Base-by-base conservation (phyloP, 225 moss, liverwort and hornwort genomes). In the Neckera pumila region DNA sequence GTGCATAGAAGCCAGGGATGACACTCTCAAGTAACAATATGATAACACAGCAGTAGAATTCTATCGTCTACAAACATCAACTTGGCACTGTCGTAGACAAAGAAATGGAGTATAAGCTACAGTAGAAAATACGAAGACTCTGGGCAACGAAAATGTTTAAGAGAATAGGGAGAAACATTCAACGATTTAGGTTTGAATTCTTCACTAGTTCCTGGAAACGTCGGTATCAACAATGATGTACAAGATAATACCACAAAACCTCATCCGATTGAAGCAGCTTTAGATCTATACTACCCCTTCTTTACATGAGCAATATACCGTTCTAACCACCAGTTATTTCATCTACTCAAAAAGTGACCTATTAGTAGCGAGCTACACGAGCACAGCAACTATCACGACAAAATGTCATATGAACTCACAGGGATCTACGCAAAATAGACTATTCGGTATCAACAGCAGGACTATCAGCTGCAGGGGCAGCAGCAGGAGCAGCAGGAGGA, bases 141-240 rank as follows among this genome's bases (percentile, higher is more conserved):
- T 14, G 33, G 34, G 13, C 42, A 21, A 59, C 9, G 7, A 9
- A 23, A 79, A 9, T 72, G 21, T 27, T 69, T 3, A 23, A 87
- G 82, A 82, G 64, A 84, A 76, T 86, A 70, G 14, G 6, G 19
- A 71, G 42, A 72, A 51, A 79, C 26, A 43, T 87, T 79, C 60
- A 38, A 70, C 63, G 83, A 69, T 91, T 74, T 85, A 81, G 87
- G 90, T 76, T 40, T 30, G 16, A 64, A 8, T 26, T 76, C 36
- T 79, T 80, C 74, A 85, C 69, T 21, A 80, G 17, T 86, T 89
- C 67, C 86, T 75, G 43, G 62, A 47, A 81, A 74, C 42, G 72
- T 84, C 86, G 59, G 79, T 88, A 90, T 74, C 87, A 82, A 90
- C 89, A 91, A 87, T 85, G 88, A 89, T 89, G 67, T 91, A 93